These are phyloP conservation scores for Pseudonectria buxi DNA, from an alignment of 2,329 filamentous ascomycete genomes.

Conservation along the genomic window DNA sequence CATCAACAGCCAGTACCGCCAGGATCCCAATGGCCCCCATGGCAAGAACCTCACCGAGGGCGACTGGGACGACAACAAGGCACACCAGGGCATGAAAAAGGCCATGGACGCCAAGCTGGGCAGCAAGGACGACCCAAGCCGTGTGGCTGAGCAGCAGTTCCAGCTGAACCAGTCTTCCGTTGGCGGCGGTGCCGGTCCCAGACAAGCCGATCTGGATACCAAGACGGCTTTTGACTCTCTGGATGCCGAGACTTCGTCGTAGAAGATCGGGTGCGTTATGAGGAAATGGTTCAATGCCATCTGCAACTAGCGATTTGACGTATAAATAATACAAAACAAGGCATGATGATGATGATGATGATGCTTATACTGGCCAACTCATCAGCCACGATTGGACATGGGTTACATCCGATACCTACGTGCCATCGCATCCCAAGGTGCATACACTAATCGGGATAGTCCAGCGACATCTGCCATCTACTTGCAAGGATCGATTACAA, in stretches of 20 bases:
- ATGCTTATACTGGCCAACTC: no score
- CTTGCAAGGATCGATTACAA: no score
- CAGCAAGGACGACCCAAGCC: constrained; percentile 40
- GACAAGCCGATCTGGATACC: constrained; percentile 18
- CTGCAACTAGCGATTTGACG: no score
- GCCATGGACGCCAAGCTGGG: constrained; percentile 38
- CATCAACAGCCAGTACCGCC: constrained; percentile 27
- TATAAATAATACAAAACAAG: no score
- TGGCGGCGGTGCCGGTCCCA: constrained; percentile 20
- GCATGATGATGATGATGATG: no score
- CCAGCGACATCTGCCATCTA: no score
- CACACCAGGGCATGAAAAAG: constrained; percentile 31
- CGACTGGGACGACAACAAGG: constrained; percentile 24
- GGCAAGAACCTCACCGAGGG: constrained; percentile 38
- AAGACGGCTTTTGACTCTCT: constrained; percentile 27
- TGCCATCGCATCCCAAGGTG: no score
- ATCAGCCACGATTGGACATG: no score
- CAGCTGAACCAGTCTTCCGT: constrained; percentile 16
- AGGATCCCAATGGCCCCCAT: constrained; percentile 30
- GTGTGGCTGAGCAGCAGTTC: constrained; percentile 39
- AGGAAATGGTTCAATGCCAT: neutral
- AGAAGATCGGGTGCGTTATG: neutral
- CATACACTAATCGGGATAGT: no score
- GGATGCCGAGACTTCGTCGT: constrained; percentile 22
- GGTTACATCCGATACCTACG: no score